phyloP scores from a whole-genome alignment of 179 eudicot species.

The Sideroxylon spinosum region DNA sequence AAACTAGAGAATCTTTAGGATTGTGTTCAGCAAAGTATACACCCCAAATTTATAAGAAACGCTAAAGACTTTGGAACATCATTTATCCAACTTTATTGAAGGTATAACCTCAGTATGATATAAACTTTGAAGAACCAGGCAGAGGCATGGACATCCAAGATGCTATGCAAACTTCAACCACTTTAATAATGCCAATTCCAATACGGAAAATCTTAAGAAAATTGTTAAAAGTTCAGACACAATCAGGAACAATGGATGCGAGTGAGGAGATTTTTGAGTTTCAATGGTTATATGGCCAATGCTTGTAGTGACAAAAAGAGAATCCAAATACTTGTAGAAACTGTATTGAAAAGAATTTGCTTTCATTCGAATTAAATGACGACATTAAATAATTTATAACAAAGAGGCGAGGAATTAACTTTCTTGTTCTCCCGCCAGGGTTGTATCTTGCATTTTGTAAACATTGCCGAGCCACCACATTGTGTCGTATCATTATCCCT shows the following conservation, averaged over 20 bases:
- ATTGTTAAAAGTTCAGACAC: not conserved
- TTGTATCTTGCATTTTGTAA: too few relatives aligned
- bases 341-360: not conserved
- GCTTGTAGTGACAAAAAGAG: not conserved
- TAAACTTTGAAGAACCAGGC: not conserved
- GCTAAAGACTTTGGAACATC: not conserved
- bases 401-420: not conserved
- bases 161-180: not conserved
- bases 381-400: not conserved
- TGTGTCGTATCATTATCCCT: too few relatives aligned
- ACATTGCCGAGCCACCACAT: too few relatives aligned
- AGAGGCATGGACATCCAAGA: not conserved
- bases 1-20: not conserved
- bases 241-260: not conserved
- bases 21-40: not conserved
- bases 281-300: not conserved
- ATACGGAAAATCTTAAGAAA: constrained; percentile 1
- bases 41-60: not conserved
- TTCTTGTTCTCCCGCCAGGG: not conserved
- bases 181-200: not conserved
- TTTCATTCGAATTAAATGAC: not conserved
- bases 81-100: not conserved
- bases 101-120: not conserved
- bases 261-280: not conserved
- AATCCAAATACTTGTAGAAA: not conserved